A percentile compares a stretch with the other conserved stretches of the same genome.
Evolutionary conservation across 176 grass and related monocot genomes (phyloP).

Genomic region (Secale cereale): DNA sequence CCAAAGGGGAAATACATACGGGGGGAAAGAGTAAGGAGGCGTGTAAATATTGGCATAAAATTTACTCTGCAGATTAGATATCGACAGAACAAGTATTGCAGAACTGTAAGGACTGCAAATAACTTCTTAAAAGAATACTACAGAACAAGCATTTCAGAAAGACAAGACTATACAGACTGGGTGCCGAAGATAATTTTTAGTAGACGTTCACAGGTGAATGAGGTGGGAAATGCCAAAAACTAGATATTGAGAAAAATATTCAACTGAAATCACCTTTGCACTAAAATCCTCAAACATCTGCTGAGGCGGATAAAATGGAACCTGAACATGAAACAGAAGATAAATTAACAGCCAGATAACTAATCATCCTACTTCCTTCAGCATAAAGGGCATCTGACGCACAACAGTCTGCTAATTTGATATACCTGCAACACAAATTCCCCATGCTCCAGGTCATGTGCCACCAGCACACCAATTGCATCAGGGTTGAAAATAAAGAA

Average conservation of each 20-base stretch:
- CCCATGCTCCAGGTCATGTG: slow-evolving; percentile 91
- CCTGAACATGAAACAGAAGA: slow-evolving; percentile 50
- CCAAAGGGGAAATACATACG: background rate
- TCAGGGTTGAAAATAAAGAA: slow-evolving; percentile 88
- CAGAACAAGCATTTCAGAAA: background rate
- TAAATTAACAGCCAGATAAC: background rate
- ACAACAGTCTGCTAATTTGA: background rate
- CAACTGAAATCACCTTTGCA: slow-evolving; percentile 49
- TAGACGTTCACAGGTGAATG: background rate
- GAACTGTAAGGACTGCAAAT: background rate
- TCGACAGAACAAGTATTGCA: background rate
- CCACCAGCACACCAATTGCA: slow-evolving; percentile 79
- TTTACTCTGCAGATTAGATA: background rate
- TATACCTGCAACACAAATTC: slow-evolving; percentile 92
- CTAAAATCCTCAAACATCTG: slow-evolving; percentile 88
- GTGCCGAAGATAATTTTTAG: background rate
- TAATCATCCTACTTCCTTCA: background rate
- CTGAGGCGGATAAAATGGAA: slow-evolving; percentile 95
- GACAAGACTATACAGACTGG: background rate
- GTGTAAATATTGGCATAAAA: slow-evolving; percentile 10
- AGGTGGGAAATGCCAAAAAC: slow-evolving; percentile 6
- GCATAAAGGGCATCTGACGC: background rate
- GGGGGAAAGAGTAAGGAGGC: background rate
- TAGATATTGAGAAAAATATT: slow-evolving; percentile 19
- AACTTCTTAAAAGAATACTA: background rate